A percentile compares a stretch with the other conserved stretches of the same genome.
phyloP scores from a whole-genome alignment of 2,329 filamentous ascomycete genomes.

The Colletotrichum sublineola region DNA sequence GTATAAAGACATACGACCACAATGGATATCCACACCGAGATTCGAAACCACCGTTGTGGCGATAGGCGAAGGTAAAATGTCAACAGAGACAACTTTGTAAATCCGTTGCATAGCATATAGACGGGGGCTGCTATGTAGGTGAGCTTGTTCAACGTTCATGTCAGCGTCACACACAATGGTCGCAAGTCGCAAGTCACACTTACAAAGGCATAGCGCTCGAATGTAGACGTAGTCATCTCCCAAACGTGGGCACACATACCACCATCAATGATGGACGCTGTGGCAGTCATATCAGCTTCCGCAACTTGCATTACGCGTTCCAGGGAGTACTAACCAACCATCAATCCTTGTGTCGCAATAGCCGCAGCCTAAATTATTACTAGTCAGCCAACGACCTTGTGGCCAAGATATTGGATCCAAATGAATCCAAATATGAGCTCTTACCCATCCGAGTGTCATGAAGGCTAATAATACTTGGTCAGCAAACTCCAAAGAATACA shows the following conservation, averaged over 20 bases:
- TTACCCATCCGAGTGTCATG: conserved; percentile 43
- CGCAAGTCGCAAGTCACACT: not conserved
- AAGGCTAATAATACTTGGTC: conserved; percentile 18
- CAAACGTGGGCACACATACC: conserved; percentile 42
- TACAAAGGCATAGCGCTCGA: conserved; percentile 38
- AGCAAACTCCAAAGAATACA: not conserved
- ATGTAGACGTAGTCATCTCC: conserved; percentile 41
- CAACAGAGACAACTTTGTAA: conserved; percentile 55
- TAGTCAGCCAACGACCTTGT: not conserved
- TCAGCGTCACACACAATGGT: not conserved
- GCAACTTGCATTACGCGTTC: not conserved
- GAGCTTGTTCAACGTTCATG: conserved; percentile 3
- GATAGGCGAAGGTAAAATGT: conserved; percentile 55
- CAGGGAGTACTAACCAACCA: conserved; percentile 12
- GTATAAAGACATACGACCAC: conserved; percentile 50
- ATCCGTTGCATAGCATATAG: conserved; percentile 52
- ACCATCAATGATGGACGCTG: conserved; percentile 18
- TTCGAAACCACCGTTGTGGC: conserved; percentile 52
- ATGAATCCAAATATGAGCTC: conserved; percentile 5
- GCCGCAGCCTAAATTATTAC: conserved; percentile 18
- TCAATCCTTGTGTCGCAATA: conserved; percentile 24
- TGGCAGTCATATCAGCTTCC: not conserved
- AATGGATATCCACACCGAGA: conserved; percentile 49
- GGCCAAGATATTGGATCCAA: not conserved
- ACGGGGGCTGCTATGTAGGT: conserved; percentile 47